Percentiles rank a stretch among this genome's conserved stretches.
These are phyloP conservation scores for Spiraea crenata DNA, from an alignment of 331 rosid genomes.

Conservation along the genomic window DNA sequence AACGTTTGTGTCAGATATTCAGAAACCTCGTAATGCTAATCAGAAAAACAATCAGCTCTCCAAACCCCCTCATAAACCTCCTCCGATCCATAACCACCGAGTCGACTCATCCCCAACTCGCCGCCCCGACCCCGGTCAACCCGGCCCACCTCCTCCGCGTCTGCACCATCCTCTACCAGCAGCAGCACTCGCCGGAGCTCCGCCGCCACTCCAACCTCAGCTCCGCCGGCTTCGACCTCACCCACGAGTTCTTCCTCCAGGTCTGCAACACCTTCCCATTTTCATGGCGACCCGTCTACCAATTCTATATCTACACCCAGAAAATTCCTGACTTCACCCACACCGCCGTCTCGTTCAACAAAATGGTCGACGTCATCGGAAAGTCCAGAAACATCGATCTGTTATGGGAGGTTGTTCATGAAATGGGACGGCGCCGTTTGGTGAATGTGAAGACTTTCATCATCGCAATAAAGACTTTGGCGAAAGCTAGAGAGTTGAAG, in stretches of 20 bases:
- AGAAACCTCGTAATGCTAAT: neutral
- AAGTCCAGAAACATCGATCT: constrained; percentile 64
- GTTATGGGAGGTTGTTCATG: constrained; percentile 48
- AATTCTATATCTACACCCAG: constrained; percentile 49
- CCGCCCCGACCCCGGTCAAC: constrained; percentile 34
- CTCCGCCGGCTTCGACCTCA: constrained; percentile 48
- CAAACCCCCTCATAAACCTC: constrained; percentile 5
- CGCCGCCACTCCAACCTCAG: constrained; percentile 60
- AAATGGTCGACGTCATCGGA: constrained; percentile 43
- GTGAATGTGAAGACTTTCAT: constrained; percentile 45
- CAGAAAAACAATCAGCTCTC: neutral
- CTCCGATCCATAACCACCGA: constrained; percentile 4
- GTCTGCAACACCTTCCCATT: constrained; percentile 79
- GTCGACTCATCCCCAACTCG: neutral
- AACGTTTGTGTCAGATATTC: too few relatives aligned
- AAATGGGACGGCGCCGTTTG: constrained; percentile 46
- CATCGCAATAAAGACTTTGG: constrained; percentile 54
- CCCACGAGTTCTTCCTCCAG: constrained; percentile 84
- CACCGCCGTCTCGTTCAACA: constrained; percentile 60
- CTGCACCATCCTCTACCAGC: constrained; percentile 74
- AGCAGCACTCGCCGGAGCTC: constrained; percentile 59
- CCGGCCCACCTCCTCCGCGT: constrained; percentile 55
- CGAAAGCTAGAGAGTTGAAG: constrained; percentile 57
- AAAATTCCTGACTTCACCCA: constrained; percentile 46
- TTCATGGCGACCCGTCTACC: constrained; percentile 83